phyloP scores from a whole-genome alignment of 108 stramenopile genomes.

The Pelagomonas calceolata region DNA sequence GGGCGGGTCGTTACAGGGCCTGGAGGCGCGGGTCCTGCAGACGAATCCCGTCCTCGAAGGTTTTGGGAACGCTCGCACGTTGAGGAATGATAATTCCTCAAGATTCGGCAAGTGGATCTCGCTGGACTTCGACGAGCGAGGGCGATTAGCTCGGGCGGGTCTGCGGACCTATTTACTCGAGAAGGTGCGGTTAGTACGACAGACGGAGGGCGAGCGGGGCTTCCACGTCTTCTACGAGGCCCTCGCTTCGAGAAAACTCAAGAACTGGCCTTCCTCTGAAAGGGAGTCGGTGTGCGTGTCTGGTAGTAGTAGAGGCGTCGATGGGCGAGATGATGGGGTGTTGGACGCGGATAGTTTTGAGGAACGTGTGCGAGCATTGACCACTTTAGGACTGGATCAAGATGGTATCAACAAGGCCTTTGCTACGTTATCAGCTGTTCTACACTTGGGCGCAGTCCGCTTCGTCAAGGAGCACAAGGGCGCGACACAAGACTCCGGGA shows the following conservation, averaged over 20 bases:
- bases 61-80: conserved; percentile 50
- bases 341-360: conserved; percentile 1
- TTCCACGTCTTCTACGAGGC: conserved; percentile 39
- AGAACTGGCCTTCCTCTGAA: background rate
- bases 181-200: conserved; percentile 84
- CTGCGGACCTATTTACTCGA: conserved; percentile 93
- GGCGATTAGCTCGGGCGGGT: conserved; percentile 74
- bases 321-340: conserved; percentile 1
- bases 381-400: conserved; percentile 14
- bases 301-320: background rate
- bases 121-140: conserved; percentile 76
- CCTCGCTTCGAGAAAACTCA: background rate
- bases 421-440: conserved; percentile 28
- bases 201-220: conserved; percentile 68
- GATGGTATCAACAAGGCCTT: conserved; percentile 19
- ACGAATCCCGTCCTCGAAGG: conserved; percentile 53
- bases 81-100: conserved; percentile 70
- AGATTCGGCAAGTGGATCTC: conserved; percentile 74
- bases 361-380: conserved; percentile 10
- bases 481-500: conserved; percentile 21
- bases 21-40: conserved; percentile 38
- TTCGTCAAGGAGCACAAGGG: conserved; percentile 33
- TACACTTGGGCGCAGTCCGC: conserved; percentile 39
- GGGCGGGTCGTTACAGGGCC: conserved; percentile 1
- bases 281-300: background rate